Evolutionary conservation across 345 rosid species (phyloP), one percentile per base, ranked within the genome.

Genomic region (Populus tremula): DNA sequence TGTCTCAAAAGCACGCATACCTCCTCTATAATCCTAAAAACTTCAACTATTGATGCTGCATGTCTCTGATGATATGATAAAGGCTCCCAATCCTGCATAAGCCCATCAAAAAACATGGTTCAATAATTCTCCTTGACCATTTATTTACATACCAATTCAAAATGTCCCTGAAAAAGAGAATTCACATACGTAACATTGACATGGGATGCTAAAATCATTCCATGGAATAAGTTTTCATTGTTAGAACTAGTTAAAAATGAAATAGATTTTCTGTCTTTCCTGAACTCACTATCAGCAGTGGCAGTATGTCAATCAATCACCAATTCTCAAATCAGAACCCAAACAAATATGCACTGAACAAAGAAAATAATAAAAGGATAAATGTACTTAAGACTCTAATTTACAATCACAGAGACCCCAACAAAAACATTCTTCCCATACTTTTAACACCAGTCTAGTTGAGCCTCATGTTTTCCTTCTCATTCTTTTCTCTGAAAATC

Each of bases 1-100:
- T 68, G 59, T 23, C 49, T 53, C 13, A 50, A 13, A 62, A 49
- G 59, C 20, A 33, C 29, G 63, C 77, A 62, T 87, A 96, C 99
- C 99, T 96, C 98, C 85, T 96, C 99, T 69, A 96, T 83, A 29
- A 96, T 96, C 88, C 99, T 92, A 77, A 96, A 96, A 81, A 96
- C 93, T 89, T 96, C 99, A 72, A 96, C 86, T 75, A 91, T 83
- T 39, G 99, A 96, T 78, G 92, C 87, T 38, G 96, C 93, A 79
- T 92, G 97, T 70, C 86, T 91, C 79, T 96, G 96, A 76, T 96
- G 98, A 84, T 80, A 87, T 76, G 99, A 96, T 76, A 96, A 82
- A 79, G 99, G 93, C 86, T 92, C 97, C 99, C 99, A 96, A 70
- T 92, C 94, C 99, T 96, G 87, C 89, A 84, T 59, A 77, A 38